Base-by-base conservation (phyloP, 768 basidiomycete species). In the Xanthoconium purpureum region DNA sequence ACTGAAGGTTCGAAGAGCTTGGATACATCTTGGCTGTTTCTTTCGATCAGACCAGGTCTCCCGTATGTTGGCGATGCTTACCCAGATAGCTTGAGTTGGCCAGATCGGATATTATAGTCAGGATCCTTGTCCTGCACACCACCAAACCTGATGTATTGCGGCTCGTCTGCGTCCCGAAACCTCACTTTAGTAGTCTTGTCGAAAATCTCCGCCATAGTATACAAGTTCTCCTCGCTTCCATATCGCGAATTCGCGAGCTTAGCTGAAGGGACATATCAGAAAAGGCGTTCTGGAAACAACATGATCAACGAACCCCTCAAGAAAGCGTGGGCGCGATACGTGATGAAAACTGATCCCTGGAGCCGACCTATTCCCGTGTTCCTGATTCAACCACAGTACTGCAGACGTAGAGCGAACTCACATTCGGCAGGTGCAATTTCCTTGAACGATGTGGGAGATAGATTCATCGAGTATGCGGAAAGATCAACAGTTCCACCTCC, bases 401-500 rank as follows among this genome's bases (percentile, higher is more conserved):
- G 44, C 49, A 24, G n/a, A n/a, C 5, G 3, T 0, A 33, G 6
- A 7, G 32, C 2, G 3, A 33, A 59, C 70, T 45, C 38, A 74
- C 74, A 73, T 28, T 70, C 71, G 35, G 68, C 62, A 42, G 69
- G 65, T 44, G 66, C 63, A 40, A 78, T 66, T 50, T 77, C 75
- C 30, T 75, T 64, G 50, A 77, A 71, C 6, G 61, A 62, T 62
- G 73, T 52, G 61, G 73, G 73, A 20, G 74, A 74, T n/a, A 69
- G 63, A 36, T 72, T 70, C 67, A 77, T 73, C 18, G 60, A 70
- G 64, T 66, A 77, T 35, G 70, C 74, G 47, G 78, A 79, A 13
- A 77, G 48, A 47, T 76, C 76, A 13, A 74, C 59, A 0, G 74
- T 77, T 2, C 73, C 72, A 12, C 78, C 78, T 11, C 81, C 82